phyloP scores from a whole-genome alignment of 208 protist genomes.

The Angomonas desouzai region DNA sequence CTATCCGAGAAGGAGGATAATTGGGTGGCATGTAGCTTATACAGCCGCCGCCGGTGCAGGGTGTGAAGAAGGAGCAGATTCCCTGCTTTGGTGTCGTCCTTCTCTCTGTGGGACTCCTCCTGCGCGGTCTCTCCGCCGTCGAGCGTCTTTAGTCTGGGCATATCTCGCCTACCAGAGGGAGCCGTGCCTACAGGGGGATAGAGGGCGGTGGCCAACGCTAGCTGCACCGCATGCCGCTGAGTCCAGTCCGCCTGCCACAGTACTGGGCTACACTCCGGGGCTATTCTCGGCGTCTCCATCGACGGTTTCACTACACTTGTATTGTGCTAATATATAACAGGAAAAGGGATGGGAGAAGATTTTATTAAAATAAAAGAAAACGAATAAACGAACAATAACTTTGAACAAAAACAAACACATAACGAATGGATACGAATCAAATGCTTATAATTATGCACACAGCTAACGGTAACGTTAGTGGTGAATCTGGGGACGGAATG shows the following conservation, averaged over 20 bases:
- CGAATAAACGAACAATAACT: constrained; percentile 8
- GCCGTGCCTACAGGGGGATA: neutral
- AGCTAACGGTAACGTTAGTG: too few species aligned
- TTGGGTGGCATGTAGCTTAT: constrained; percentile 45
- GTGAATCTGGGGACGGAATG: constrained; percentile 15
- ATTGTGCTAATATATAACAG: too few species aligned
- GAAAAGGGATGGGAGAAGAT: too few species aligned
- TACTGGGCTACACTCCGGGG: neutral
- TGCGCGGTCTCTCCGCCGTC: neutral
- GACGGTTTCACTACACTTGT: neutral
- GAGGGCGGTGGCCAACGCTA: neutral
- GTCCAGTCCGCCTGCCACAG: neutral
- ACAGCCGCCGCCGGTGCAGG: constrained; percentile 51
- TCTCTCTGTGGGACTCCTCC: neutral
- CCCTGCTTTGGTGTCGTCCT: neutral
- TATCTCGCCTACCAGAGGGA: neutral
- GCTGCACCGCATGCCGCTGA: neutral
- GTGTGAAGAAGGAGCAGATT: constrained; percentile 32
- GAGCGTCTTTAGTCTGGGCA: neutral
- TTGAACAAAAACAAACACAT: neutral
- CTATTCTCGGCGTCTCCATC: neutral
- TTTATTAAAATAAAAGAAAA: neutral
- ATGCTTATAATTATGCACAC: too few species aligned
- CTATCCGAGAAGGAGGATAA: constrained; percentile 65
- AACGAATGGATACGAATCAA: too few species aligned